Conservation (phyloP, 164 flowering plant species). For the Paratinospora sagittata region DNA sequence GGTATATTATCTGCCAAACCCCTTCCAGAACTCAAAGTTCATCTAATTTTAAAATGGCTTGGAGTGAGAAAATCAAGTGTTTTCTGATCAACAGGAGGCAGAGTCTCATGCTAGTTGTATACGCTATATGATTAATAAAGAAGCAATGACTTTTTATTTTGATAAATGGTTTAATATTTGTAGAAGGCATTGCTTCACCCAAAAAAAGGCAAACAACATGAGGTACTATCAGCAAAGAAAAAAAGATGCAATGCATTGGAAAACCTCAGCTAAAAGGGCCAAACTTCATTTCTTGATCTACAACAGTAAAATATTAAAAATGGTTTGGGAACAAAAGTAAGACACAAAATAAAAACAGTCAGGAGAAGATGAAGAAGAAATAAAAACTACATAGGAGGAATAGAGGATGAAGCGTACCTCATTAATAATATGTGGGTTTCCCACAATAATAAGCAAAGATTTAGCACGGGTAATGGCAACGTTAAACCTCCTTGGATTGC, state of each 20-base stretch:
- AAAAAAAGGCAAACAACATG: background rate
- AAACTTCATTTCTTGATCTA: background rate
- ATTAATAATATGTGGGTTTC: constrained; percentile 85
- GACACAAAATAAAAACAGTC: background rate
- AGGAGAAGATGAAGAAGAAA: background rate
- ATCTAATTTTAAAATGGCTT: no score
- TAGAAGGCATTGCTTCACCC: background rate
- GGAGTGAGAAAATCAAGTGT: no score
- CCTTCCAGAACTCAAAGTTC: no score
- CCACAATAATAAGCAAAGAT: constrained; percentile 69
- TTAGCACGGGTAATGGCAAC: constrained; percentile 90
- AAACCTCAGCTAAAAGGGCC: background rate
- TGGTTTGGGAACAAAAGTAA: background rate
- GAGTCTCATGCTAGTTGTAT: background rate
- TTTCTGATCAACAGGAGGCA: background rate
- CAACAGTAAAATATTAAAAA: background rate
- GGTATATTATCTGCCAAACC: no score
- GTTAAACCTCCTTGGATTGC: constrained; percentile 93
- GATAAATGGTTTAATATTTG: background rate
- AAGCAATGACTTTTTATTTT: background rate
- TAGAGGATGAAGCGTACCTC: constrained; percentile 51
- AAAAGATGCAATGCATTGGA: background rate
- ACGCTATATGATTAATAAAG: background rate
- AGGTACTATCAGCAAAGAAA: background rate
- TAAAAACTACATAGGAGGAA: background rate